phyloP scores from a whole-genome alignment of 2,329 filamentous ascomycete species.

The Diaporthe citrichinensis region DNA sequence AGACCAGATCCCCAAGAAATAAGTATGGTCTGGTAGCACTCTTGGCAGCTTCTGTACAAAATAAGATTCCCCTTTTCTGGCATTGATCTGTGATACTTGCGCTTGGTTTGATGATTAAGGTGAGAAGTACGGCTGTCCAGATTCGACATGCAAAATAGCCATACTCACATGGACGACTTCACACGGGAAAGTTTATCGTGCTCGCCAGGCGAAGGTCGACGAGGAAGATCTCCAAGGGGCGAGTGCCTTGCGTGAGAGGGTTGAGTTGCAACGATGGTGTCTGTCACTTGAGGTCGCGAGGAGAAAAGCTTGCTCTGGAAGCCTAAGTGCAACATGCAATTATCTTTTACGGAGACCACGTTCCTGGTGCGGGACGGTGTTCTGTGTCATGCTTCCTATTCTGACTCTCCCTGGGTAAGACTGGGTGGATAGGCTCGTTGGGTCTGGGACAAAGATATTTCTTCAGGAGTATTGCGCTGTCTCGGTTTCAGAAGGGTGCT shows the following conservation, averaged over 20 bases:
- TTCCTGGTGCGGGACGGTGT: not conserved
- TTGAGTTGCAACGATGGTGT: not conserved
- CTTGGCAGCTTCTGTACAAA: constrained; percentile 28
- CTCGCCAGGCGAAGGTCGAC: not conserved
- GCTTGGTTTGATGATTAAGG: no score
- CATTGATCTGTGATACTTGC: constrained; percentile 1
- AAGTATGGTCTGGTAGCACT: constrained; percentile 21
- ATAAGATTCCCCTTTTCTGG: constrained; percentile 35
- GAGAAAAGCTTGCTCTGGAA: not conserved
- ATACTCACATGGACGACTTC: not conserved
- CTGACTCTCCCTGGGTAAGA: constrained; percentile 4
- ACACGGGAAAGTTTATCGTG: not conserved
- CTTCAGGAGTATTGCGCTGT: not conserved
- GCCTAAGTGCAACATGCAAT: not conserved
- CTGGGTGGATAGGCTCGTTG: not conserved
- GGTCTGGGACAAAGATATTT: not conserved
- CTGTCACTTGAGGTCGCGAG: not conserved
- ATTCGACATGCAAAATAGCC: no score
- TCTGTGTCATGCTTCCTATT: not conserved
- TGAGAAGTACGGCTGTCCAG: not conserved
- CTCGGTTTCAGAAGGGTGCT: not conserved
- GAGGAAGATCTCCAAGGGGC: not conserved
- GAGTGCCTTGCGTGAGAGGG: not conserved
- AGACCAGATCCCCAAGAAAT: constrained; percentile 61
- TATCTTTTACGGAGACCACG: not conserved